Conservation (phyloP, 2,329 filamentous ascomycete species). For the Parasarocladium wereldwijsianum region DNA sequence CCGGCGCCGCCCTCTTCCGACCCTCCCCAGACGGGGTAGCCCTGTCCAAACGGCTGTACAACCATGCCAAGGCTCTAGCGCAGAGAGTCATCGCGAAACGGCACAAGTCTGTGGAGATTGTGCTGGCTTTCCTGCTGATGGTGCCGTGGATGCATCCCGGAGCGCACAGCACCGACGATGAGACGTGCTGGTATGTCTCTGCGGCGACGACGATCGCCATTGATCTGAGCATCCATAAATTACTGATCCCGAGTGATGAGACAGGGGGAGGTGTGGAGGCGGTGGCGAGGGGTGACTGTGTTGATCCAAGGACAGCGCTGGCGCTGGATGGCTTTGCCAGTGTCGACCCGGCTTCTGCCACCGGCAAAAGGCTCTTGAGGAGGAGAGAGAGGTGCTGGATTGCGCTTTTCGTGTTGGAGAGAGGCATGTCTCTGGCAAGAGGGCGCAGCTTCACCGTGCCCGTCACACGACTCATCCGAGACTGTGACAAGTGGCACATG, state of each 20-base stretch:
- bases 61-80: conserved; percentile 48
- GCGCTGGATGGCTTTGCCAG: conserved; percentile 53
- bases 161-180: conserved; percentile 54
- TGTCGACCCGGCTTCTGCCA: conserved; percentile 43
- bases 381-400: conserved; percentile 57
- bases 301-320: conserved; percentile 51
- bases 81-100: conserved; percentile 45
- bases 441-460: conserved; percentile 56
- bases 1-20: conserved; percentile 53
- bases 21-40: conserved; percentile 47
- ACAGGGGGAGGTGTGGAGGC: conserved; percentile 28
- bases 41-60: conserved; percentile 48
- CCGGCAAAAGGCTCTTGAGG: conserved; percentile 45
- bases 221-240: conserved; percentile 56
- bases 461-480: conserved; percentile 47
- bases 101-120: conserved; percentile 57
- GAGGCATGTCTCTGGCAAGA: conserved; percentile 55
- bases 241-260: conserved; percentile 39
- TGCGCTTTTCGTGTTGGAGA: conserved; percentile 56
- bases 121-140: conserved; percentile 61
- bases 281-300: conserved; percentile 50
- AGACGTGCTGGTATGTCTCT: conserved; percentile 57
- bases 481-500: conserved; percentile 56
- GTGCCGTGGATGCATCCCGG: conserved; percentile 63
- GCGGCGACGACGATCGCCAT: conserved; percentile 56